A percentile compares a stretch with the other conserved stretches of the same genome.
Evolutionary conservation across 768 basidiomycete genomes (phyloP).

Genomic region (Hemileccinum rubropunctum): DNA sequence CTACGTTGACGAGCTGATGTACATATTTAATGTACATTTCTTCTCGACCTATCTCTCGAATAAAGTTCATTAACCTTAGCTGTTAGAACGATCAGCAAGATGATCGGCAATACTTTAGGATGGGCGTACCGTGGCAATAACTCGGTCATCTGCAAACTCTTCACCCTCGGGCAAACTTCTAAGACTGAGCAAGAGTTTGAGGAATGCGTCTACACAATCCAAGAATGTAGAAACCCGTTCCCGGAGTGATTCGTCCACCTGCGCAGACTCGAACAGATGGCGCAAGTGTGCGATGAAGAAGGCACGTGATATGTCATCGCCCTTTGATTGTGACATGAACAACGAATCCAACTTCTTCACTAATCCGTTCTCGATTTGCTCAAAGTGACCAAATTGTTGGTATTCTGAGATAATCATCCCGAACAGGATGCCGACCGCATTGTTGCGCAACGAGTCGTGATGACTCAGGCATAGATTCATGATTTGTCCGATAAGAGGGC

Average conservation of each 20-base stretch:
- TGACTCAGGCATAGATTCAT: slow-evolving; percentile 92
- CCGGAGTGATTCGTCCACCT: slow-evolving; percentile 77
- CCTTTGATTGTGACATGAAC: slow-evolving; percentile 91
- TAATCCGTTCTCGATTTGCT: slow-evolving; percentile 87
- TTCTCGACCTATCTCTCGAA: slow-evolving; percentile 84
- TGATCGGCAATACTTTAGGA: neutral
- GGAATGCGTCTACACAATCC: slow-evolving; percentile 88
- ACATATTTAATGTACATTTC: slow-evolving; percentile 97
- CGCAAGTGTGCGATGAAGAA: slow-evolving; percentile 92
- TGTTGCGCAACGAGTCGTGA: slow-evolving; percentile 87
- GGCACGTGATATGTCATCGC: slow-evolving; percentile 86
- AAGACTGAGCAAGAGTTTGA: slow-evolving; percentile 84
- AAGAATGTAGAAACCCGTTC: slow-evolving; percentile 79
- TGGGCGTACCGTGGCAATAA: slow-evolving; percentile 75
- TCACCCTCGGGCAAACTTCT: slow-evolving; percentile 89
- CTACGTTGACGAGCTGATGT: slow-evolving; percentile 87
- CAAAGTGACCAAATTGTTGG: slow-evolving; percentile 80
- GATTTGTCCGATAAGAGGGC: slow-evolving; percentile 82
- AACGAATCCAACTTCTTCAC: slow-evolving; percentile 87
- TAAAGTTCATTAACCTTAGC: slow-evolving; percentile 92
- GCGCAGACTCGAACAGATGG: slow-evolving; percentile 80
- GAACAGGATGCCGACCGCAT: slow-evolving; percentile 89
- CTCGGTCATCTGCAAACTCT: slow-evolving; percentile 92
- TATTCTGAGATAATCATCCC: slow-evolving; percentile 95
- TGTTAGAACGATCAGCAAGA: slow-evolving; percentile 29